These are phyloP conservation scores for Colletotrichum sp. DNA, from an alignment of 2,329 filamentous ascomycete genomes.

Conservation along the genomic window DNA sequence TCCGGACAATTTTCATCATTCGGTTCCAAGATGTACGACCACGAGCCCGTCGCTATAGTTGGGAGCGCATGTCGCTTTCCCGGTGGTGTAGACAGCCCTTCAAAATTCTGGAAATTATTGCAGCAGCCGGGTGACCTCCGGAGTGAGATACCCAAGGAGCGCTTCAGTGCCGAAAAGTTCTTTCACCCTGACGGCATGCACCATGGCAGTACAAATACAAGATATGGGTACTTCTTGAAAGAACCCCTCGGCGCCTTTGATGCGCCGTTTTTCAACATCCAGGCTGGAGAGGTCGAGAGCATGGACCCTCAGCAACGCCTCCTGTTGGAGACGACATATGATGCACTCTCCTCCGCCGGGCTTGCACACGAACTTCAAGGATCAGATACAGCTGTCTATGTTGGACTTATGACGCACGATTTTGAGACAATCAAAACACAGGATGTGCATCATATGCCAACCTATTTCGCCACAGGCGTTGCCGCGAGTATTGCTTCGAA, in stretches of 20 bases:
- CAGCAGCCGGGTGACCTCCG: constrained; percentile 5
- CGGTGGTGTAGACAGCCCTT: constrained; percentile 23
- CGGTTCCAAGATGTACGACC: neutral
- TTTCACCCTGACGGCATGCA: neutral
- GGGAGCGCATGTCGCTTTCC: constrained; percentile 28
- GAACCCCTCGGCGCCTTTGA: constrained; percentile 27
- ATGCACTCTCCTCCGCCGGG: constrained; percentile 29
- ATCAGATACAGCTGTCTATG: neutral
- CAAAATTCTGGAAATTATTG: constrained; percentile 24
- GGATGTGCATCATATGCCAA: constrained; percentile 27
- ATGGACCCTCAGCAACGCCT: constrained; percentile 40
- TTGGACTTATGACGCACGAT: constrained; percentile 29
- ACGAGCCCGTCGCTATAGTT: constrained; percentile 27
- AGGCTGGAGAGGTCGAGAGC: constrained; percentile 28
- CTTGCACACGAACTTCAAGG: neutral
- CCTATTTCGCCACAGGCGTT: constrained; percentile 36
- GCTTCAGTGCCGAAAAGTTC: constrained; percentile 2
- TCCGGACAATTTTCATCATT: neutral
- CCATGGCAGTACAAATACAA: constrained; percentile 25
- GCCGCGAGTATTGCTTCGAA: constrained; percentile 39
- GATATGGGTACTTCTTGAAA: constrained; percentile 24
- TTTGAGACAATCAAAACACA: constrained; percentile 25
- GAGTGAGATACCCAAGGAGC: neutral
- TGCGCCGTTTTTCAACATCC: constrained; percentile 33
- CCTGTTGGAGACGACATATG: constrained; percentile 38